A percentile compares a stretch with the other conserved stretches of the same genome.
Conservation (phyloP, 768 basidiomycete species). For the Boletales sp. region DNA sequence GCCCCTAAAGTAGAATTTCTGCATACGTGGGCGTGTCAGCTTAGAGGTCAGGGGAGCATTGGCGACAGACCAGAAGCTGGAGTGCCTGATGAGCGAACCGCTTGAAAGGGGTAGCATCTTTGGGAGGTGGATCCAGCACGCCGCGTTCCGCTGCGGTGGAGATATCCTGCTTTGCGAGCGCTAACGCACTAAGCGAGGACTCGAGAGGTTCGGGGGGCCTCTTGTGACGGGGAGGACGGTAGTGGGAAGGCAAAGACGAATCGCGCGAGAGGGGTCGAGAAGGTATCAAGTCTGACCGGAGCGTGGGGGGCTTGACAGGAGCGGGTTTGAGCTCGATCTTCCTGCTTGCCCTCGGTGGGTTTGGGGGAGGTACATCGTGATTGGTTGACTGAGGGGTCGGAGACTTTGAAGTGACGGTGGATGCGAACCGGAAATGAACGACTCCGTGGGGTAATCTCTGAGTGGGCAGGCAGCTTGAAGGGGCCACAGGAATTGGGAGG, state of each 20-base stretch:
- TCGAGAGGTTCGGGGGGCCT: slow-evolving; percentile 17
- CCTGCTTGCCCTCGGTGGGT: slow-evolving; percentile 33
- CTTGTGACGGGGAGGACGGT: slow-evolving; percentile 24
- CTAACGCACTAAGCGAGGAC: slow-evolving; percentile 34
- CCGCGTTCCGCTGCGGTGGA: slow-evolving; percentile 65
- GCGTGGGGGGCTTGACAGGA: slow-evolving; percentile 47
- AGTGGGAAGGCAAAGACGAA: slow-evolving; percentile 21
- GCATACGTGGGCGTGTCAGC: not conserved
- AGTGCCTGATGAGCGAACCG: slow-evolving; percentile 47
- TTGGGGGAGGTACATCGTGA: slow-evolving; percentile 25
- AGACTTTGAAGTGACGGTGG: slow-evolving; percentile 28
- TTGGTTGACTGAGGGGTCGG: slow-evolving; percentile 12
- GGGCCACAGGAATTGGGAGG: not conserved
- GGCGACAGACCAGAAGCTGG: slow-evolving; percentile 41
- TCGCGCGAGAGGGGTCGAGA: slow-evolving; percentile 22
- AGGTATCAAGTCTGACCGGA: slow-evolving; percentile 16
- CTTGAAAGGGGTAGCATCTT: slow-evolving; percentile 53
- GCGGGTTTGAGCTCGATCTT: slow-evolving; percentile 63
- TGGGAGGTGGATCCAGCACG: slow-evolving; percentile 62
- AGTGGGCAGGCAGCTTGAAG: slow-evolving; percentile 5
- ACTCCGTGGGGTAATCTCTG: not conserved
- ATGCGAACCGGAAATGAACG: slow-evolving; percentile 20
- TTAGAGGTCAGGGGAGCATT: not conserved
- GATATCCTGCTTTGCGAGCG: slow-evolving; percentile 59
- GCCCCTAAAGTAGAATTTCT: slow-evolving; percentile 86